These are phyloP conservation scores for Solanum gracilifrons DNA, from an alignment of 257 asterid genomes.

Conservation along the genomic window DNA sequence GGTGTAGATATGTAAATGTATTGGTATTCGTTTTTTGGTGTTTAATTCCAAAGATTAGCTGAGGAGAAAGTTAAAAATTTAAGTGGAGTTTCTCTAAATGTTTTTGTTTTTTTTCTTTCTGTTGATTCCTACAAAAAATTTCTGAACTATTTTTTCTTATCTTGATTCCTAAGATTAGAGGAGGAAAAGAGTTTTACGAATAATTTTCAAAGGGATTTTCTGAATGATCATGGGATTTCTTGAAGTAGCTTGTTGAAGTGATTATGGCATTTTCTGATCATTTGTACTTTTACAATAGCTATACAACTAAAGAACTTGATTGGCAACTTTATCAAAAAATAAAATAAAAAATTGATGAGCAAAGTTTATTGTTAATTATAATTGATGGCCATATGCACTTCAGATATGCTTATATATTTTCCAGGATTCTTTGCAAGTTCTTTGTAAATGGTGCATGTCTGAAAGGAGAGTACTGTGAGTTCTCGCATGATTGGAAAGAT, in stretches of 20 bases:
- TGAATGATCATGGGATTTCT: not conserved
- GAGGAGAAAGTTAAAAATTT: not conserved
- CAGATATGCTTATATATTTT: conserved; percentile 5
- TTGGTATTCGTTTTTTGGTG: not conserved
- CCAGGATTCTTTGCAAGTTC: conserved; percentile 90
- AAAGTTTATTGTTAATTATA: not conserved
- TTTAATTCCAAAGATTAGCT: not conserved
- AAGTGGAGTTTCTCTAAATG: not conserved
- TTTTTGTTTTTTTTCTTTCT: not conserved
- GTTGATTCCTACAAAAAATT: not conserved
- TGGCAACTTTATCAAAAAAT: not conserved
- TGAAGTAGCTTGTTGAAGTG: not conserved
- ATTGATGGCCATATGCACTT: not conserved
- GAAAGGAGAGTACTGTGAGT: conserved; percentile 89
- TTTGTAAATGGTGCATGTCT: conserved; percentile 86
- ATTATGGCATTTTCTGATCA: not conserved
- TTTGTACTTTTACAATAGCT: not conserved
- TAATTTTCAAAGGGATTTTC: not conserved
- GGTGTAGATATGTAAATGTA: not conserved
- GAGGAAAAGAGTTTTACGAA: not conserved
- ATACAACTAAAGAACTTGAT: not conserved
- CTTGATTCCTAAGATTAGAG: not conserved
- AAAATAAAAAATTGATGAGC: not conserved
- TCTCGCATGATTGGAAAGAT: conserved; percentile 73
- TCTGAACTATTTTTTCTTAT: not conserved